Percentiles rank a stretch among this genome's conserved stretches.
These are phyloP conservation scores for Lactarius psammicola DNA, from an alignment of 768 basidiomycete genomes.

Conservation along the genomic window DNA sequence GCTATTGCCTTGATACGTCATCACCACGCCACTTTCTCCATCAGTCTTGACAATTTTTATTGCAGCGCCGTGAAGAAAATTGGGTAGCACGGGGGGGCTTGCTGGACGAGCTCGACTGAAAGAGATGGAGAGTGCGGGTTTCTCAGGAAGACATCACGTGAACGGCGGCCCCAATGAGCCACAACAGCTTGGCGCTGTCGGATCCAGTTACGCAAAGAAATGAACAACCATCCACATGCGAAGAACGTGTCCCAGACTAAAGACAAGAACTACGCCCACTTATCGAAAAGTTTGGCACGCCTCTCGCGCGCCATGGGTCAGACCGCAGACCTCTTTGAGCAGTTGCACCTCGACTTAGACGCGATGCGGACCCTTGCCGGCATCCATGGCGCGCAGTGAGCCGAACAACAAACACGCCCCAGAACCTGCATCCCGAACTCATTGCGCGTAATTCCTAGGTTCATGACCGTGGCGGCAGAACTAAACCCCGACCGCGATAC, in stretches of 20 bases:
- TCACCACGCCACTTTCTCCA: conserved; percentile 6
- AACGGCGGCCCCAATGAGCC: background rate
- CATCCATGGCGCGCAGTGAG: conserved; percentile 79
- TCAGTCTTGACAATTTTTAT: too few species aligned
- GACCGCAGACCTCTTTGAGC: conserved; percentile 75
- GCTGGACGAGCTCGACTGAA: conserved; percentile 2
- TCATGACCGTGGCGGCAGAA: conserved; percentile 51
- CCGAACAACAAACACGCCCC: conserved; percentile 12
- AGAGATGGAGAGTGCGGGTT: background rate
- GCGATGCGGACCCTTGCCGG: conserved; percentile 80
- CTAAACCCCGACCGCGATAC: conserved; percentile 37
- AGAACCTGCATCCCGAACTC: background rate
- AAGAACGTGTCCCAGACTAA: conserved; percentile 74
- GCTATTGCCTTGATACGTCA: background rate
- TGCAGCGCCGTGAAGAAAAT: background rate
- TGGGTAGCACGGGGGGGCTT: too few species aligned
- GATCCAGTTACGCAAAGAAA: background rate
- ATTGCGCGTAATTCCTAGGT: conserved; percentile 35
- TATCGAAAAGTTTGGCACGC: conserved; percentile 63
- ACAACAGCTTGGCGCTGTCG: background rate
- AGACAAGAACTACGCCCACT: conserved; percentile 75
- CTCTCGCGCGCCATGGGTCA: conserved; percentile 67
- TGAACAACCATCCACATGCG: conserved; percentile 37
- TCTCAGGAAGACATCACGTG: conserved; percentile 16
- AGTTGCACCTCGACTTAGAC: conserved; percentile 70